A percentile compares a stretch with the other conserved stretches of the same genome.
Evolutionary conservation across 2,329 filamentous ascomycete species (phyloP).

Genomic region (Scedosporium apiospermum): DNA sequence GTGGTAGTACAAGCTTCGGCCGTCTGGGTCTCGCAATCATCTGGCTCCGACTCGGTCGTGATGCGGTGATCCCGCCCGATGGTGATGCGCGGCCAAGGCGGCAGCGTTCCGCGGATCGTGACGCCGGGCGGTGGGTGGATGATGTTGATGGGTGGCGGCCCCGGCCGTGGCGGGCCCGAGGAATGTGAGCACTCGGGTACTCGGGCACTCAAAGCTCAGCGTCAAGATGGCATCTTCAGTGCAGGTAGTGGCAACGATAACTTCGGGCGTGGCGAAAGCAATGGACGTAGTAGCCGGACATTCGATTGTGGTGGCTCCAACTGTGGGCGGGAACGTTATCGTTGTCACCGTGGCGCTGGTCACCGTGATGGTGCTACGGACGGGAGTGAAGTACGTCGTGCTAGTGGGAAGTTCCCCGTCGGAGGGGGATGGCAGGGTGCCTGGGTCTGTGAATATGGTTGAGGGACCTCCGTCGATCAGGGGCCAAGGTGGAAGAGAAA

Average conservation of each 20-base stretch:
- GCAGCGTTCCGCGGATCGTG: constrained; percentile 1
- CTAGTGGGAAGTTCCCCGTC: too few species aligned
- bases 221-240: not conserved
- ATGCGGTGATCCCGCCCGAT: constrained; percentile 8
- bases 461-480: constrained; percentile 7
- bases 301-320: constrained; percentile 4
- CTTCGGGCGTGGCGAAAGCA: constrained; percentile 7
- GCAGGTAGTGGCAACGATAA: not conserved
- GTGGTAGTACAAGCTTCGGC: not conserved
- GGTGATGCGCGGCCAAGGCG: constrained; percentile 12
- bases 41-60: constrained; percentile 8
- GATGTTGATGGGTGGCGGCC: too few species aligned
- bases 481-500: constrained; percentile 14
- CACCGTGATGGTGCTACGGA: constrained; percentile 6
- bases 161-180: constrained; percentile 9
- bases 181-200: constrained; percentile 9
- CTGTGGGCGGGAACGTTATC: constrained; percentile 9
- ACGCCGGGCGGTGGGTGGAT: too few species aligned
- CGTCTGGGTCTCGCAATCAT: constrained; percentile 8
- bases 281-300: constrained; percentile 8
- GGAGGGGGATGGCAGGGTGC: not conserved
- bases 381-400: too few species aligned
- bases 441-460: constrained; percentile 3
- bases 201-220: constrained; percentile 9
- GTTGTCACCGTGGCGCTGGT: constrained; percentile 9